Evolutionary conservation across 116 monocot species (phyloP).

Genomic region (Posidonia oceanica): DNA sequence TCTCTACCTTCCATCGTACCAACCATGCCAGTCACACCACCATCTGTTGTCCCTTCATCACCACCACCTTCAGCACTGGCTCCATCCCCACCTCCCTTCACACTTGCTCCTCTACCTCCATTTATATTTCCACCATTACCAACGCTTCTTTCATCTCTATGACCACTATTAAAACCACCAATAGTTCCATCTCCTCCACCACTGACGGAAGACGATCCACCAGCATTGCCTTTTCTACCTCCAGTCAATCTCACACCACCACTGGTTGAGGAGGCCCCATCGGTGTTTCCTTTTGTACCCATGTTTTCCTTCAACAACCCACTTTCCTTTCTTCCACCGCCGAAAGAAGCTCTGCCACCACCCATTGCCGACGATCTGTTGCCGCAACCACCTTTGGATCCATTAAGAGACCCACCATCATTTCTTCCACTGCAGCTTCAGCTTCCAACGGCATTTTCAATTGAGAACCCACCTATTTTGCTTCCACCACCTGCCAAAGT

Average conservation of each 20-base stretch:
- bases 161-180: background rate
- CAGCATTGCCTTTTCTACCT: background rate
- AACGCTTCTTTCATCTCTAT: too few species aligned
- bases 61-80: background rate
- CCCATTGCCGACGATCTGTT: background rate
- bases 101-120: background rate
- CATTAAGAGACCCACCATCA: too few species aligned
- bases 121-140: background rate
- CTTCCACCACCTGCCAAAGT: too few species aligned
- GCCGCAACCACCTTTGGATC: background rate
- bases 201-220: background rate
- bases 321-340: background rate
- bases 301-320: background rate
- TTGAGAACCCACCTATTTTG: background rate
- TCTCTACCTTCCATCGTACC: background rate
- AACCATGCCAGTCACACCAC: background rate
- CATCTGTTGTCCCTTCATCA: too few species aligned
- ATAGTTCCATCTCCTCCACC: constrained; percentile 6
- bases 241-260: background rate
- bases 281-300: background rate
- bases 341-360: too few species aligned
- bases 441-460: background rate
- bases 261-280: background rate
- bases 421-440: too few species aligned
- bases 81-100: background rate